Conservation (phyloP, 2,329 filamentous ascomycete genomes). For the Ambrosiella beaveri region DNA sequence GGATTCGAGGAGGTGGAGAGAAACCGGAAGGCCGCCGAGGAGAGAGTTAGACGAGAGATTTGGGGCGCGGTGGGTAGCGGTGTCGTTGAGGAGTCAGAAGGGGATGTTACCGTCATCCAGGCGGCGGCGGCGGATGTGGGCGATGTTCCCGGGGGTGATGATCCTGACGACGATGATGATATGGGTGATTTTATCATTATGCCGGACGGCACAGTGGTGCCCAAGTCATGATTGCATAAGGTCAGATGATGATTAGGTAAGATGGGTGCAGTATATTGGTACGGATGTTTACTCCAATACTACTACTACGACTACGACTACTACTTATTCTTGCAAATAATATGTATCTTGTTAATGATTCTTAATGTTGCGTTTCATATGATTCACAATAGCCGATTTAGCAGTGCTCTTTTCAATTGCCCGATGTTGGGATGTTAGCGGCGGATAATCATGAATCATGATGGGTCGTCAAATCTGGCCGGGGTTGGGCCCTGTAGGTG, state of each 20-base stretch:
- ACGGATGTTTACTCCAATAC: no score
- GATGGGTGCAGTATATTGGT: not conserved
- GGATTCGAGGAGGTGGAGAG: slow-evolving; percentile 90
- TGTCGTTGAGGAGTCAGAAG: slow-evolving; percentile 22
- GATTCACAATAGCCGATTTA: not conserved
- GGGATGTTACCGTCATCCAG: slow-evolving; percentile 3
- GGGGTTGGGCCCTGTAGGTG: not conserved
- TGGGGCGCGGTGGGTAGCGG: slow-evolving; percentile 36
- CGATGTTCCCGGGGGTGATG: slow-evolving; percentile 2
- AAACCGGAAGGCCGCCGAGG: slow-evolving; percentile 67
- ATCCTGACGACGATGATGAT: slow-evolving; percentile 6
- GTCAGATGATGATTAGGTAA: not conserved
- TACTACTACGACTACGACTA: not conserved
- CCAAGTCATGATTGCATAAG: not conserved
- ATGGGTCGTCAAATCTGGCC: no score
- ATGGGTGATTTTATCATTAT: slow-evolving; percentile 12
- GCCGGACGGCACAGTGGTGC: slow-evolving; percentile 11
- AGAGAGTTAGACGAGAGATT: slow-evolving; percentile 65
- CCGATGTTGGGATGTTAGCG: not conserved
- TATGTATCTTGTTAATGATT: not conserved
- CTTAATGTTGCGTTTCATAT: not conserved
- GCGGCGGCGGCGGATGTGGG: not conserved
- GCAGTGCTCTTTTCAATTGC: not conserved
- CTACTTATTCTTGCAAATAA: not conserved
- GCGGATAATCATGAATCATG: not conserved